Evolutionary conservation across 2,329 filamentous ascomycete species (phyloP).

Genomic region (Ophiosphaerella korrae): DNA sequence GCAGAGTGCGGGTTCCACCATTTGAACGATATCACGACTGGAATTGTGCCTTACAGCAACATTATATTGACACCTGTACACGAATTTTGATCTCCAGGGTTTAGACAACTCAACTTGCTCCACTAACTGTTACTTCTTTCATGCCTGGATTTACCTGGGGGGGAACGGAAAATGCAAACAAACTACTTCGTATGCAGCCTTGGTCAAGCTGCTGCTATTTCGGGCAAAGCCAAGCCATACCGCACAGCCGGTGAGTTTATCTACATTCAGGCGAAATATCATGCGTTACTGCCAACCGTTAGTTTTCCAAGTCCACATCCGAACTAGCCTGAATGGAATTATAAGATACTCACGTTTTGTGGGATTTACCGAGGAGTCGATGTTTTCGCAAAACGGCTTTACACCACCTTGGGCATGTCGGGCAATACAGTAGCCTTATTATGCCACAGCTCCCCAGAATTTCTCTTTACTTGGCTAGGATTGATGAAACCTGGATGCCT

Average conservation of each 20-base stretch:
- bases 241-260: conserved; percentile 58
- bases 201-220: conserved; percentile 57
- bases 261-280: conserved; percentile 51
- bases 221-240: conserved; percentile 44
- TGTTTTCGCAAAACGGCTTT: conserved; percentile 43
- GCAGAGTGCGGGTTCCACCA: neutral
- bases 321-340: conserved; percentile 26
- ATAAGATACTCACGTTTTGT: conserved; percentile 44
- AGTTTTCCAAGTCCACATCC: conserved; percentile 53
- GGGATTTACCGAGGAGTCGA: conserved; percentile 43
- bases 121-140: neutral
- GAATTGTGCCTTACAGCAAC: neutral
- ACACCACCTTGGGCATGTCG: conserved; percentile 14
- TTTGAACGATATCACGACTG: neutral
- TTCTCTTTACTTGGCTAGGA: conserved; percentile 65
- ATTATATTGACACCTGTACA: neutral
- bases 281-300: conserved; percentile 53
- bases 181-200: conserved; percentile 68
- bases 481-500: conserved; percentile 61
- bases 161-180: conserved; percentile 25
- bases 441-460: conserved; percentile 61
- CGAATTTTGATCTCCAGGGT: neutral
- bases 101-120: neutral
- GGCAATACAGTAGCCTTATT: conserved; percentile 57
- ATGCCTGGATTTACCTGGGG: neutral